Percentiles rank a stretch among this genome's conserved stretches.
These are phyloP conservation scores for Tulasnella sp. DNA, from an alignment of 768 basidiomycete genomes.

Conservation along the genomic window DNA sequence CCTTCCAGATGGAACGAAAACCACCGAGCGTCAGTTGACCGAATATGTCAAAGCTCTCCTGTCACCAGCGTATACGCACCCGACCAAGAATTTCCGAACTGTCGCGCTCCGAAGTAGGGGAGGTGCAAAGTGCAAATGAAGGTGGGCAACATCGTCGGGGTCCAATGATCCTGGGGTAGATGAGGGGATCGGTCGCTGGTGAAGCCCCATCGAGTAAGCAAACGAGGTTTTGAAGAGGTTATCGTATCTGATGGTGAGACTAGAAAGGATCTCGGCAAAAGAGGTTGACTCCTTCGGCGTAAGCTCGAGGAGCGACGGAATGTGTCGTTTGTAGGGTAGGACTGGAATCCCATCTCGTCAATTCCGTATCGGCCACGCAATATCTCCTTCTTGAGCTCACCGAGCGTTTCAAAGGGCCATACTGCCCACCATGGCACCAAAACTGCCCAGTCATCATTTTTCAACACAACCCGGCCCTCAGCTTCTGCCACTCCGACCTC, in stretches of 20 bases:
- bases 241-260: constrained; percentile 57
- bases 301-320: constrained; percentile 57
- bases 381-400: constrained; percentile 29
- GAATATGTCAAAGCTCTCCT: not conserved
- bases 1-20: constrained; percentile 31
- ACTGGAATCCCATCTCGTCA: constrained; percentile 32
- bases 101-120: constrained; percentile 72
- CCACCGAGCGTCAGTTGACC: constrained; percentile 14
- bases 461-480: constrained; percentile 52
- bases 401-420: constrained; percentile 82
- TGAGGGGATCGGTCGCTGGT: constrained; percentile 60
- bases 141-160: constrained; percentile 50
- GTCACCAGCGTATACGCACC: constrained; percentile 37
- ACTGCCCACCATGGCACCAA: constrained; percentile 92
- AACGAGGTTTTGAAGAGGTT: constrained; percentile 79
- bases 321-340: constrained; percentile 65
- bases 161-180: constrained; percentile 27
- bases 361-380: not conserved
- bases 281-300: constrained; percentile 46
- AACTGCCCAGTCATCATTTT: constrained; percentile 69
- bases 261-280: constrained; percentile 57
- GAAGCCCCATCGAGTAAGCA: constrained; percentile 90
- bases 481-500: constrained; percentile 39
- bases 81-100: constrained; percentile 82
- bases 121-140: constrained; percentile 81